These are phyloP conservation scores for Aspergillus sp. DNA, from an alignment of 2,329 filamentous ascomycete genomes.

Conservation along the genomic window DNA sequence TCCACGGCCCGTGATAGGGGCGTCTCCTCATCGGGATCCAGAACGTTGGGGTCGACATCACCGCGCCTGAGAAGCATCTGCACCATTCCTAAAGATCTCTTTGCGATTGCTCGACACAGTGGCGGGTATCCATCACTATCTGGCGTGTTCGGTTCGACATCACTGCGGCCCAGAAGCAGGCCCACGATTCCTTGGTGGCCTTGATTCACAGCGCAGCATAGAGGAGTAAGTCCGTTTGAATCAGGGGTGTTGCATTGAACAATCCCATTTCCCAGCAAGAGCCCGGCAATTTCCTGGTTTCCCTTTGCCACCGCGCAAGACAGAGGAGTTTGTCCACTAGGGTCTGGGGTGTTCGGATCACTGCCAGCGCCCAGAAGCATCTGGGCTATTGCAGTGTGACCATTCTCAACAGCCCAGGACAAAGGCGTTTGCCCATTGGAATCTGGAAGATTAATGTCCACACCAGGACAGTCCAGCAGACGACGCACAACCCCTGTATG, in stretches of 20 bases:
- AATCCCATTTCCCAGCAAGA: conserved; percentile 15
- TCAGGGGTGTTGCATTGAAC: conserved; percentile 17
- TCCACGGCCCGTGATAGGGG: conserved; percentile 18
- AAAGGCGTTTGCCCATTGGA: conserved; percentile 16
- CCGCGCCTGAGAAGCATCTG: conserved; percentile 13
- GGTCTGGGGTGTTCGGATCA: conserved; percentile 17
- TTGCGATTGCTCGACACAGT: conserved; percentile 15
- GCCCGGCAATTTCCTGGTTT: conserved; percentile 15
- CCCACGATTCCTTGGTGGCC: conserved; percentile 17
- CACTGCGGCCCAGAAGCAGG: conserved; percentile 14
- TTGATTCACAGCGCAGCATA: conserved; percentile 20
- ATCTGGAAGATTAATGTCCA: conserved; percentile 17
- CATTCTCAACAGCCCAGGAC: conserved; percentile 20
- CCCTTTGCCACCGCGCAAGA: conserved; percentile 20
- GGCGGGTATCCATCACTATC: conserved; percentile 17
- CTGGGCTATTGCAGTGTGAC: conserved; percentile 15
- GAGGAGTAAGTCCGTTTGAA: conserved; percentile 18
- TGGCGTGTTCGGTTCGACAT: conserved; percentile 18
- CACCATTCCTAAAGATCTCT: conserved; percentile 8
- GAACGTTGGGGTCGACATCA: conserved; percentile 13
- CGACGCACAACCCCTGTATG: conserved; percentile 16
- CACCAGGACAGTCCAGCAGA: conserved; percentile 11
- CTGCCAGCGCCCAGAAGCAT: conserved; percentile 18
- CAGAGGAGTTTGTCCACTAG: conserved; percentile 20
- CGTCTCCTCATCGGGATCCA: conserved; percentile 15